Conservation (phyloP, 2,329 filamentous ascomycete species). For the Exophiala lecanii-corni region DNA sequence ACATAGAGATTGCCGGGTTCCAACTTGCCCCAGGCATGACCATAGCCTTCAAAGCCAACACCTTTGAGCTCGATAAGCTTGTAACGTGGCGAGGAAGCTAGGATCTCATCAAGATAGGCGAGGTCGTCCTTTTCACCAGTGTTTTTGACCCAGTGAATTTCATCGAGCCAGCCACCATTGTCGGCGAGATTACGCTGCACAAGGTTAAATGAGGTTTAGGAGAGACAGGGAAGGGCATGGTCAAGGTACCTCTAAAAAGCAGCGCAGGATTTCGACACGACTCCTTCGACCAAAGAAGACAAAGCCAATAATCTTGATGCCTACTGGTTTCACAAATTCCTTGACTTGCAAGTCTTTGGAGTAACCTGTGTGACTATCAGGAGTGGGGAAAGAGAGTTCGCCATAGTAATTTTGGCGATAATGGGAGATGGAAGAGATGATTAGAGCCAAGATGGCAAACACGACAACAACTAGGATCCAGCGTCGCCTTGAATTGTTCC, state of each 20-base stretch:
- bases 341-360: constrained; percentile 3
- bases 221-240: too few relatives aligned
- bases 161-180: constrained; percentile 44
- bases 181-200: constrained; percentile 41
- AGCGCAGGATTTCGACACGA: constrained; percentile 45
- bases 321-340: constrained; percentile 13
- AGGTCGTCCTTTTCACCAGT: constrained; percentile 39
- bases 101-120: constrained; percentile 37
- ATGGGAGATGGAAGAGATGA: not conserved
- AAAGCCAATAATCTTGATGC: constrained; percentile 37
- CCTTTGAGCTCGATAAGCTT: constrained; percentile 34
- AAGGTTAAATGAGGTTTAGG: not conserved
- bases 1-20: constrained; percentile 39
- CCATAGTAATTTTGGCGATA: constrained; percentile 7
- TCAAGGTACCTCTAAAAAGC: constrained; percentile 39
- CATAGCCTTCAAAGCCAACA: constrained; percentile 33
- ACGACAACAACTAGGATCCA: not conserved
- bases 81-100: constrained; percentile 36
- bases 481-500: not conserved
- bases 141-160: constrained; percentile 43
- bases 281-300: constrained; percentile 45
- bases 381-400: constrained; percentile 8
- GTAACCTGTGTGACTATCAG: not conserved
- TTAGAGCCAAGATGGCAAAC: constrained; percentile 1
- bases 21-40: constrained; percentile 27